Percentiles rank a stretch among this genome's conserved stretches.
These are phyloP conservation scores for Dimocarpus longan DNA, from an alignment of 345 rosid species.

Conservation along the genomic window DNA sequence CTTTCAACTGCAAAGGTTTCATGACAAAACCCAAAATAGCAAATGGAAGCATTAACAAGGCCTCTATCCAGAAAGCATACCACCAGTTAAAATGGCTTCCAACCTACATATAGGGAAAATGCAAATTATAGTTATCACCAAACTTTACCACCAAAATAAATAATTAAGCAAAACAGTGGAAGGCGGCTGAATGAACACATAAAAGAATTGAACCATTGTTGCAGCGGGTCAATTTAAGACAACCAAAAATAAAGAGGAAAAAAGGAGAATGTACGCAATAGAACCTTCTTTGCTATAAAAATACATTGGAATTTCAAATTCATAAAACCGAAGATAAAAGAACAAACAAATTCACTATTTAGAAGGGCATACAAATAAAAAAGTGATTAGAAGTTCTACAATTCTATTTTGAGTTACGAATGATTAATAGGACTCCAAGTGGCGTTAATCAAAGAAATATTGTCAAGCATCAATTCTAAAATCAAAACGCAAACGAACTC, in stretches of 20 bases:
- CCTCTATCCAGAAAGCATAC: conserved; percentile 83
- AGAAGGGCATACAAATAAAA: background rate
- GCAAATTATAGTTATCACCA: conserved; percentile 2
- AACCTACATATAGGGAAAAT: conserved; percentile 44
- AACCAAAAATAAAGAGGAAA: background rate
- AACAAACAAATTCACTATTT: background rate
- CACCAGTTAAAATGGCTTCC: conserved; percentile 77
- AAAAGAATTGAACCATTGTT: background rate
- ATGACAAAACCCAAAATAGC: conserved; percentile 69
- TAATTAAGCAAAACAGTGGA: background rate
- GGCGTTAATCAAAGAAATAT: background rate
- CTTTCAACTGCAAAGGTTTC: conserved; percentile 91
- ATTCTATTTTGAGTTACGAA: background rate
- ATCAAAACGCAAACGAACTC: background rate
- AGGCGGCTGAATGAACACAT: background rate
- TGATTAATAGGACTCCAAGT: background rate
- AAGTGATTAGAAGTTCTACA: background rate
- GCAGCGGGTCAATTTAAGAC: background rate
- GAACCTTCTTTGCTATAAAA: background rate
- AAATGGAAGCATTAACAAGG: conserved; percentile 81
- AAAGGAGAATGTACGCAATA: background rate
- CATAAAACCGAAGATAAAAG: background rate
- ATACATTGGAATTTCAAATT: background rate
- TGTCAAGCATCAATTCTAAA: conserved; percentile 1
- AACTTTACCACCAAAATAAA: background rate